A percentile compares a stretch with the other conserved stretches of the same genome.
These are phyloP conservation scores for Mycena filopes DNA, from an alignment of 768 basidiomycete species.

Conservation along the genomic window DNA sequence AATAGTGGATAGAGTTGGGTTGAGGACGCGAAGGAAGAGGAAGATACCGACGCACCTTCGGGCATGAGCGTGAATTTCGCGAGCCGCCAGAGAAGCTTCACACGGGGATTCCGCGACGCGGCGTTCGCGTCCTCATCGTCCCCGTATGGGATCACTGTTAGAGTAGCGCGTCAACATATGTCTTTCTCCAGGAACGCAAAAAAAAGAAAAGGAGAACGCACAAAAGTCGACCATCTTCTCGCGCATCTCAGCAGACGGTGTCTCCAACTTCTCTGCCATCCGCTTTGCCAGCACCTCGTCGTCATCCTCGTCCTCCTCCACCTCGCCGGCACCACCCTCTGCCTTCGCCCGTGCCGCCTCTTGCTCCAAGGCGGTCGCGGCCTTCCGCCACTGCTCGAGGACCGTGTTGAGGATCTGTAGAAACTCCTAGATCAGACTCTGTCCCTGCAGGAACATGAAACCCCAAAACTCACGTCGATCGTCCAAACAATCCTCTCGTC, in stretches of 20 bases:
- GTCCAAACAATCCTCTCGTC: slow-evolving; percentile 67
- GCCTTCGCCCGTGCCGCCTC: slow-evolving; percentile 18
- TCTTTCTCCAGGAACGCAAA: background rate
- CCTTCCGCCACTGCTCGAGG: slow-evolving; percentile 19
- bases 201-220: background rate
- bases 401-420: slow-evolving; percentile 26
- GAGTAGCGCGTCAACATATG: background rate
- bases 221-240: slow-evolving; percentile 27
- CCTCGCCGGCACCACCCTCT: slow-evolving; percentile 3
- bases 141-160: slow-evolving; percentile 8
- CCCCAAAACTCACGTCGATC: slow-evolving; percentile 60
- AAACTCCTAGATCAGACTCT: background rate
- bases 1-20: background rate
- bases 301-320: slow-evolving; percentile 20
- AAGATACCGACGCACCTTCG: slow-evolving; percentile 47
- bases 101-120: slow-evolving; percentile 73
- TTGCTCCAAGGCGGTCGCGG: slow-evolving; percentile 13
- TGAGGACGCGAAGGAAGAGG: slow-evolving; percentile 39
- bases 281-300: slow-evolving; percentile 25
- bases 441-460: too few relatives aligned
- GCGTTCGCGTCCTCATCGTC: slow-evolving; percentile 78
- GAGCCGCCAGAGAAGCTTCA: slow-evolving; percentile 88
- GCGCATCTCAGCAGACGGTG: slow-evolving; percentile 25
- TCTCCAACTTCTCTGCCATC: slow-evolving; percentile 29
- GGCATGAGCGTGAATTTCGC: slow-evolving; percentile 74